A percentile compares a stretch with the other conserved stretches of the same genome.
phyloP scores from a whole-genome alignment of 169 alveolate species.

The Plasmodium yoelii region DNA sequence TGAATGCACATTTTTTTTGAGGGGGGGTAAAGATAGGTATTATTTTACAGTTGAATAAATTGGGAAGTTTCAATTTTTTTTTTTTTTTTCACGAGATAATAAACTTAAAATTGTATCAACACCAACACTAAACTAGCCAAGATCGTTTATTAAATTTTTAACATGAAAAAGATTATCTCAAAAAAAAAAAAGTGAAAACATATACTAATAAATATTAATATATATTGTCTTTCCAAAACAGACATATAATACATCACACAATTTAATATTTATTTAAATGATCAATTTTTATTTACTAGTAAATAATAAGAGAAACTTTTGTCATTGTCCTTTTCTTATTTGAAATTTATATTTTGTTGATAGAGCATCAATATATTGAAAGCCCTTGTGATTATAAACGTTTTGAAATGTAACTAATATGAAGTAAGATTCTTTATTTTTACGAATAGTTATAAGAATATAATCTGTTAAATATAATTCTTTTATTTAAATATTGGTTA shows the following conservation, averaged over 20 bases:
- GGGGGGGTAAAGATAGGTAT: conserved; percentile 8
- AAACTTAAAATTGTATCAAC: conserved; percentile 21
- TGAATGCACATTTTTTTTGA: conserved; percentile 11
- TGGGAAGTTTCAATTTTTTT: conserved; percentile 36
- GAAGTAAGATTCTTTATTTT: conserved; percentile 41
- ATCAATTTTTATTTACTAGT: background rate
- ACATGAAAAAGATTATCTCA: background rate
- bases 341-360: conserved; percentile 55
- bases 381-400: conserved; percentile 33
- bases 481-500: conserved; percentile 21
- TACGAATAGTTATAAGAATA: conserved; percentile 44
- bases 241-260: background rate
- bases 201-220: background rate
- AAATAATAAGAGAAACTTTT: background rate
- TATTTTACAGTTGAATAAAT: conserved; percentile 56
- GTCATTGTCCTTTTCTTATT: background rate
- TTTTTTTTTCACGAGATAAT: conserved; percentile 23
- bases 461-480: conserved; percentile 69
- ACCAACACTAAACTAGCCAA: conserved; percentile 42
- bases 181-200: background rate
- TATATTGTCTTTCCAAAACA: background rate
- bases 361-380: conserved; percentile 43
- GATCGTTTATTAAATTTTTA: conserved; percentile 32
- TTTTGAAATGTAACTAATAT: conserved; percentile 63
- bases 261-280: background rate